These are phyloP conservation scores for Kazachstania viticola DNA, from an alignment of 805 yeast species.

Conservation along the genomic window DNA sequence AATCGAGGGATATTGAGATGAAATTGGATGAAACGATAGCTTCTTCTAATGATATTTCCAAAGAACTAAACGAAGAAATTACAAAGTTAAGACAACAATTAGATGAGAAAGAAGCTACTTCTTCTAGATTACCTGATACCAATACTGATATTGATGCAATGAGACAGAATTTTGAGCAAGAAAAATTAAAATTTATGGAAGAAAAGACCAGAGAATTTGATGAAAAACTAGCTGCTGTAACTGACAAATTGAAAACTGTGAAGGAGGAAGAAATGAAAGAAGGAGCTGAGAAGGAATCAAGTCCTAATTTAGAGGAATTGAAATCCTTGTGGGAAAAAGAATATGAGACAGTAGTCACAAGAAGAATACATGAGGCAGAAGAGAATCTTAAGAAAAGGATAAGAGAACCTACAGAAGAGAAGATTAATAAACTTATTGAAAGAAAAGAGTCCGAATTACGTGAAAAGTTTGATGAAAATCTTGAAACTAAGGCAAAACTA, in stretches of 20 bases:
- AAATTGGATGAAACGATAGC: conserved; percentile 6
- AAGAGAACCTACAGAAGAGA: conserved; percentile 33
- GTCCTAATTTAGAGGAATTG: no score
- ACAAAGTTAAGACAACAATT: conserved; percentile 14
- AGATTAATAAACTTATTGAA: conserved; percentile 41
- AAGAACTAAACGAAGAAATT: conserved; percentile 6
- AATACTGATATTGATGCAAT: conserved; percentile 17
- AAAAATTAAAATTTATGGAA: conserved; percentile 13
- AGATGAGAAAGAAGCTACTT: conserved; percentile 11
- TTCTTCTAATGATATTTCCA: conserved; percentile 4
- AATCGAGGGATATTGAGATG: conserved; percentile 12
- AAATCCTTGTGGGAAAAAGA: no score
- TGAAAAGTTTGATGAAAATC: conserved; percentile 6
- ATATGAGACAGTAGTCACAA: conserved; percentile 15
- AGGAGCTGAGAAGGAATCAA: neutral
- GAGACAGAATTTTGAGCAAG: conserved; percentile 21
- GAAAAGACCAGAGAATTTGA: conserved; percentile 16
- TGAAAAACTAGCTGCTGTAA: conserved; percentile 10
- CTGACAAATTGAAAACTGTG: conserved; percentile 6
- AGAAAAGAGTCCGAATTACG: conserved; percentile 19
- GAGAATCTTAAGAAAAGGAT: conserved; percentile 37
- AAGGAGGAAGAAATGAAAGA: neutral
- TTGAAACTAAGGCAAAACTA: conserved; percentile 5
- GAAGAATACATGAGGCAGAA: conserved; percentile 28
- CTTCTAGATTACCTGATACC: conserved; percentile 17